Base-by-base conservation (phyloP, 2,329 filamentous ascomycete genomes). In the Aureobasidium sp. region DNA sequence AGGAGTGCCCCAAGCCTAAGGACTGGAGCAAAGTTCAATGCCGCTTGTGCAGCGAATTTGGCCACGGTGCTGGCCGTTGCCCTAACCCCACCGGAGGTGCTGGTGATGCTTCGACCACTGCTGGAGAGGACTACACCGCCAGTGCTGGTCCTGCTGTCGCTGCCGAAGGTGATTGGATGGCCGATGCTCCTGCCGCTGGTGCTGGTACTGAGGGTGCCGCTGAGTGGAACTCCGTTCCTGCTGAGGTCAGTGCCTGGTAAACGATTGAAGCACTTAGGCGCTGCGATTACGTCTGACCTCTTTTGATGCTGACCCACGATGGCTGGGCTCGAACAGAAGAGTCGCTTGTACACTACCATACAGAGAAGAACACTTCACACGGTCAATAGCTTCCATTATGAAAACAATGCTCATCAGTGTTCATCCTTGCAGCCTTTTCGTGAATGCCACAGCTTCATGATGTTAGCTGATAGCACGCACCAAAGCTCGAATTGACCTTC, bases 1-100 rank as follows among this genome's bases (percentile, higher is more conserved):
- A 78, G 44, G 85, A 88, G 68, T 89, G 86, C 69, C 85, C 87
- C 32, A 76, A 85, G 70, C 85, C 81, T 16, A 79, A 79, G 62
- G 81, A 83, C 63, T 70, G 77, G 78, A 65, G 68, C 58, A 76
- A 76, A 68, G 74, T 75, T 70, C 79, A 70, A 77, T 78, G 79
- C 67, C 73, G 70, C 61, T 78, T 78, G 70, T 81, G 79, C 64
- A 72, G 72, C 13, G 71, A 78, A 62, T 57, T 41, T 8, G 65
- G 65, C 27, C 65, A 66, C 41, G 63, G 62, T 25, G 47, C 62
- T 27, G 65, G 65, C 32, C 66, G 69, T 27, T 71, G 71, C 63
- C 62, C 63, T 2, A 65, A 67, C 62, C 67, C 69, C 1, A 5
- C 10, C 15, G 34, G 34, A 15, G 34, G 34, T 15, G 34, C 34